A percentile compares a stretch with the other conserved stretches of the same genome.
phyloP scores from a whole-genome alignment of 2,329 filamentous ascomycete genomes.

The Saccharata proteae region DNA sequence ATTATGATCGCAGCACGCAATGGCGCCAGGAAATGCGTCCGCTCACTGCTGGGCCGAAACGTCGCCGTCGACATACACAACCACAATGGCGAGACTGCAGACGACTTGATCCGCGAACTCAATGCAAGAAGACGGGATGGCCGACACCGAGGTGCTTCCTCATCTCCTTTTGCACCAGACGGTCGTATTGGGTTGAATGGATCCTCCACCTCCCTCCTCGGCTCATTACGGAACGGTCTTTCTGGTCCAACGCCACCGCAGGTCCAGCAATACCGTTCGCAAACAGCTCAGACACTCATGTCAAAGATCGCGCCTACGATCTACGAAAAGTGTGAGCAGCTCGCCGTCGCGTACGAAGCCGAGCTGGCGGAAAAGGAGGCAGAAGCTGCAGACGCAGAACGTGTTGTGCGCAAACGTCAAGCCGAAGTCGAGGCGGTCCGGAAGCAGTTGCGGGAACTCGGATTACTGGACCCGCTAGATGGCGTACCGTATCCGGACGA shows the following conservation, averaged over 20 bases:
- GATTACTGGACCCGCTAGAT: constrained; percentile 11
- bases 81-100: constrained; percentile 66
- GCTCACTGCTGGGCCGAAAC: constrained; percentile 58
- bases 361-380: constrained; percentile 62
- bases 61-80: constrained; percentile 77
- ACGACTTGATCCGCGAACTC: constrained; percentile 63
- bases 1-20: constrained; percentile 81
- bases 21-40: constrained; percentile 64
- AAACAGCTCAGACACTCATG: constrained; percentile 47
- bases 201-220: constrained; percentile 8
- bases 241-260: neutral
- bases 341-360: constrained; percentile 50
- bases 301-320: constrained; percentile 47
- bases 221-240: constrained; percentile 2
- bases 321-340: constrained; percentile 31
- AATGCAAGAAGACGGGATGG: constrained; percentile 56
- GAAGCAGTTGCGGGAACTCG: constrained; percentile 43
- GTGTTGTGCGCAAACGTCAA: constrained; percentile 46
- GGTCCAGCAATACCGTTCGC: constrained; percentile 24
- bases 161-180: constrained; percentile 43
- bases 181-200: constrained; percentile 16
- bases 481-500: too few relatives aligned
- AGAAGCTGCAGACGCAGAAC: constrained; percentile 34
- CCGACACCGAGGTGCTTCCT: constrained; percentile 57
- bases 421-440: constrained; percentile 52